These are phyloP conservation scores for Botrytis cinerea DNA, from an alignment of 2,329 filamentous ascomycete species.

Conservation along the genomic window DNA sequence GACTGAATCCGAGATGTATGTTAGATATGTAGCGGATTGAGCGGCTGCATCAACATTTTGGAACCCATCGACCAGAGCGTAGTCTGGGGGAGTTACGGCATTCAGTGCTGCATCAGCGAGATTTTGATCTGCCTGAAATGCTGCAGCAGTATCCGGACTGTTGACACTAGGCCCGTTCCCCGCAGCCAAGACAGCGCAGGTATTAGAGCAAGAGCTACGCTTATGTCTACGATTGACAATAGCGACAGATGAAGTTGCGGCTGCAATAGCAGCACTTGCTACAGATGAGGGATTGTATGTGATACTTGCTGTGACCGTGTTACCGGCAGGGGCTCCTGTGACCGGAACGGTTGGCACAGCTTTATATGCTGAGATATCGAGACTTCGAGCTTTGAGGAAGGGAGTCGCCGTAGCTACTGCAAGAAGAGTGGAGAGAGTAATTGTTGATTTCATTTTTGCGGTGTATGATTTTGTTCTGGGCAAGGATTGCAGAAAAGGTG, in stretches of 20 bases:
- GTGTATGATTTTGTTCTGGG: not conserved
- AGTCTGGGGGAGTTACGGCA: slow-evolving; percentile 8
- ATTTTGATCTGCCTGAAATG: slow-evolving; percentile 7
- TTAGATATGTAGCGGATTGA: slow-evolving; percentile 21
- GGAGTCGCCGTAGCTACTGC: slow-evolving; percentile 1
- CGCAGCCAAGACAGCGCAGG: slow-evolving; percentile 7
- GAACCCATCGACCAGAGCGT: slow-evolving; percentile 14
- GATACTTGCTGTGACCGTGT: slow-evolving; percentile 8
- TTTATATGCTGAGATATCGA: slow-evolving; percentile 22
- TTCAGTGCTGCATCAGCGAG: slow-evolving; percentile 15
- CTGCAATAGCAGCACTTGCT: slow-evolving; percentile 2
- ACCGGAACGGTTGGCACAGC: slow-evolving; percentile 10
- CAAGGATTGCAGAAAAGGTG: not conserved
- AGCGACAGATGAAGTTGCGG: not conserved
- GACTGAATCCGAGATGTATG: slow-evolving; percentile 21
- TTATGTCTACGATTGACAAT: slow-evolving; percentile 14
- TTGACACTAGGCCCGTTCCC: slow-evolving; percentile 16
- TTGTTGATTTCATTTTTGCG: slow-evolving; percentile 13
- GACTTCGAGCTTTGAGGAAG: slow-evolving; percentile 18
- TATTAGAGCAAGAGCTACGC: slow-evolving; percentile 2
- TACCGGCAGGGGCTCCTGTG: slow-evolving; percentile 19
- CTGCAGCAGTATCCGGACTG: slow-evolving; percentile 13
- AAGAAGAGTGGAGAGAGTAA: slow-evolving; percentile 4
- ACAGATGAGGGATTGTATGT: slow-evolving; percentile 18
- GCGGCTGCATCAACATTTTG: slow-evolving; percentile 12